Evolutionary conservation across 129 eudicot species (phyloP), one percentile per base, ranked within the genome.

Genomic region (Flaveria trinervia): DNA sequence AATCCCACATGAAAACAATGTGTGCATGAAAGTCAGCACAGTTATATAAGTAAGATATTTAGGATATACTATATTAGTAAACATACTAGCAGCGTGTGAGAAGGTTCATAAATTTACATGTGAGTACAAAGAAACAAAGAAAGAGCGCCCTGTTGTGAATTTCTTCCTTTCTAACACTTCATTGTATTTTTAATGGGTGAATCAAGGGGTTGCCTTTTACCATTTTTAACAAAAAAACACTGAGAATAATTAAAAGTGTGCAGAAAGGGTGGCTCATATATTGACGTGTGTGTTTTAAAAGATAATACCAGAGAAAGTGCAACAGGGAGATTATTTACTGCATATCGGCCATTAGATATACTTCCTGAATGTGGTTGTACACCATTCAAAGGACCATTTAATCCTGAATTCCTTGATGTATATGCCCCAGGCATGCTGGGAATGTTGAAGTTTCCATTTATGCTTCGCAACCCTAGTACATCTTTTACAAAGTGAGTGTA

Each of bases 351-450:
- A 45, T 77, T 91, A 67, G 93, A 83, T 80, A 88, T 68, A 76
- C 81, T 86, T 81, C 97, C 97, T 23, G 87, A 60, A 69, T 90
- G 84, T 81, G 87, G 88, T 60, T 91, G 93, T 59, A 88, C 84
- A 81, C 92, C 87, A 39, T 82, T 88, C 81, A 84, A 82, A 78
- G 84, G 91, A 82, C 88, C 88, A 74, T 86, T 81, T 73, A 80
- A 80, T 30, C 87, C 79, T 1, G 97, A 64, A 85, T 85, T 91
- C 62, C 92, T 88, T 64, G 97, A 85, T 43, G 90, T 73, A 83
- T 82, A 86, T 76, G 86, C 79, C 66, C 87, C 92, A 12, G 97
- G 88, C 84, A 88, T 88, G 80, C 87, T 83, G 70, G 96, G 77
- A 57, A 89, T 72, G 81, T 85, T 91, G 82, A 73, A 91, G 80